phyloP scores from a whole-genome alignment of 345 rosid genomes.

The Arabidopsis thaliana region TAIR10.1 NC_003074.8:3828501-3829000 shows the following conservation, averaged over 20 bases:
- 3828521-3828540: slow-evolving; percentile 98
- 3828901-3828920: slow-evolving; percentile 9
- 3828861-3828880: slow-evolving; percentile 15
- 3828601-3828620: slow-evolving; percentile 35
- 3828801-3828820: slow-evolving; percentile 10
- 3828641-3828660: slow-evolving; percentile 38
- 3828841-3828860: slow-evolving; percentile 5
- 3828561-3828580: slow-evolving; percentile 22
- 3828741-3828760: slow-evolving; percentile 22
- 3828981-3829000: slow-evolving; percentile 23
- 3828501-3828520: slow-evolving; percentile 96
- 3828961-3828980: not conserved
- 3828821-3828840: not conserved
- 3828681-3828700: slow-evolving; percentile 95
- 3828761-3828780: slow-evolving; percentile 18
- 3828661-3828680: slow-evolving; percentile 85
- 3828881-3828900: slow-evolving; percentile 11
- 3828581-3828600: slow-evolving; percentile 27
- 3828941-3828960: slow-evolving; percentile 1
- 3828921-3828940: not conserved
- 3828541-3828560: slow-evolving; percentile 36
- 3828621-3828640: slow-evolving; percentile 21
- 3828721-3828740: slow-evolving; percentile 80
- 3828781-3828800: slow-evolving; percentile 18
- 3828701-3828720: slow-evolving; percentile 97